These are phyloP conservation scores for Hanseniaspora singularis DNA, from an alignment of 805 yeast species.

Conservation along the genomic window DNA sequence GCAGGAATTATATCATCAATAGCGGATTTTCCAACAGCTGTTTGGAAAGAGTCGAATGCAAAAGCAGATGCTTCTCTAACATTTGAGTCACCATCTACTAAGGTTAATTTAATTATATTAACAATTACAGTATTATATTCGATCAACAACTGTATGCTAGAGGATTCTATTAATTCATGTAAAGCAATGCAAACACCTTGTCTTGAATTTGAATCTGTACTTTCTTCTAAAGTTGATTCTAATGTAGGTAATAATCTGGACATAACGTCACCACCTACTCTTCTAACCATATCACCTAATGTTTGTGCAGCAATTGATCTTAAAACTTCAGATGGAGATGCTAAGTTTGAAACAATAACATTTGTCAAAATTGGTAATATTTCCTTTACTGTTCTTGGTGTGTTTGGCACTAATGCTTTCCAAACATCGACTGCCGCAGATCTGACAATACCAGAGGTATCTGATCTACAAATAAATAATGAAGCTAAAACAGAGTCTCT, in stretches of 20 bases:
- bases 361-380: constrained; percentile 73
- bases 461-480: constrained; percentile 90
- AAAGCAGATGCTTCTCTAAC: constrained; percentile 88
- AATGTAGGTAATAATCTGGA: constrained; percentile 76
- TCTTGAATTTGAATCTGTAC: constrained; percentile 66
- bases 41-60: constrained; percentile 81
- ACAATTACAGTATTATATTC: constrained; percentile 61
- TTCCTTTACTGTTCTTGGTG: constrained; percentile 89
- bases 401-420: constrained; percentile 92
- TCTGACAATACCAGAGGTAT: constrained; percentile 75
- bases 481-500: constrained; percentile 76
- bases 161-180: constrained; percentile 69
- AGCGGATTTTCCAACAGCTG: constrained; percentile 67
- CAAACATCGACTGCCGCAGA: constrained; percentile 85
- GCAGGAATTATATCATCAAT: constrained; percentile 83
- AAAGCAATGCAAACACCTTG: constrained; percentile 96
- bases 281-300: constrained; percentile 83
- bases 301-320: constrained; percentile 86
- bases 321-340: constrained; percentile 66
- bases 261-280: constrained; percentile 83
- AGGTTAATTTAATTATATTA: constrained; percentile 61
- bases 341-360: constrained; percentile 69
- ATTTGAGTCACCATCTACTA: constrained; percentile 56
- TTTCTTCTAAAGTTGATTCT: constrained; percentile 47
- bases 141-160: constrained; percentile 46